Percentiles rank a stretch among this genome's conserved stretches.
phyloP scores from a whole-genome alignment of 2,329 filamentous ascomycete species.

The Colletotrichum eleusines region DNA sequence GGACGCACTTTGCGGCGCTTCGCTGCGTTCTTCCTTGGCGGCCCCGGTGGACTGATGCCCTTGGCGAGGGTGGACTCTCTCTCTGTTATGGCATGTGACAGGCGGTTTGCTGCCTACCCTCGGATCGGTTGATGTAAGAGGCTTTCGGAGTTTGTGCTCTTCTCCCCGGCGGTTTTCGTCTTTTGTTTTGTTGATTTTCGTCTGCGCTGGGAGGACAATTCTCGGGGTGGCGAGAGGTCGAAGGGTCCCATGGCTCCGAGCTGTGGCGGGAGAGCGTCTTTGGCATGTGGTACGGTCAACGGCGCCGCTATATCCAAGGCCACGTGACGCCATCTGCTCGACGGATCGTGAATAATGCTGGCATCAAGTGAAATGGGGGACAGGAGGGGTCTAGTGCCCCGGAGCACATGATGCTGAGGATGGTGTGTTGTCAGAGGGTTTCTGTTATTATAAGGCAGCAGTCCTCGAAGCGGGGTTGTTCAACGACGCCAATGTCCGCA shows the following conservation, averaged over 20 bases:
- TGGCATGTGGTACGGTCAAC: not conserved
- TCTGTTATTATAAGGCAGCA: slow-evolving; percentile 27
- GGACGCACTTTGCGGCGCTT: not conserved
- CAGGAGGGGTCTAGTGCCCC: not conserved
- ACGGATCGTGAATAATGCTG: too few relatives aligned
- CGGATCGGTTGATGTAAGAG: slow-evolving; percentile 27
- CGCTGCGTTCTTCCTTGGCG: not conserved
- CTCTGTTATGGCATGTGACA: not conserved
- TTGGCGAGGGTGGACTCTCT: not conserved
- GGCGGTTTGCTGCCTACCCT: not conserved
- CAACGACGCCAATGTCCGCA: not conserved
- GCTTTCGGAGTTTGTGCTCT: not conserved
- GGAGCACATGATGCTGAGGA: not conserved
- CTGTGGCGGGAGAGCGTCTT: not conserved
- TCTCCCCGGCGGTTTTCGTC: not conserved
- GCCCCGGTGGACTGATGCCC: not conserved
- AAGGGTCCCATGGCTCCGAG: not conserved
- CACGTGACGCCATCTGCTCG: not conserved
- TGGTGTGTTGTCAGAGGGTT: not conserved
- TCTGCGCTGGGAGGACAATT: not conserved
- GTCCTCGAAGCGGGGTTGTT: slow-evolving; percentile 25
- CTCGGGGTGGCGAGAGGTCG: not conserved
- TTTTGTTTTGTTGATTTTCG: not conserved
- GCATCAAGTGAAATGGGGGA: not conserved
- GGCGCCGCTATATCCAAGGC: too few relatives aligned